A percentile compares a stretch with the other conserved stretches of the same genome.
phyloP scores from a whole-genome alignment of 371 early-diverging fungal species.

The Mortierella sp. region DNA sequence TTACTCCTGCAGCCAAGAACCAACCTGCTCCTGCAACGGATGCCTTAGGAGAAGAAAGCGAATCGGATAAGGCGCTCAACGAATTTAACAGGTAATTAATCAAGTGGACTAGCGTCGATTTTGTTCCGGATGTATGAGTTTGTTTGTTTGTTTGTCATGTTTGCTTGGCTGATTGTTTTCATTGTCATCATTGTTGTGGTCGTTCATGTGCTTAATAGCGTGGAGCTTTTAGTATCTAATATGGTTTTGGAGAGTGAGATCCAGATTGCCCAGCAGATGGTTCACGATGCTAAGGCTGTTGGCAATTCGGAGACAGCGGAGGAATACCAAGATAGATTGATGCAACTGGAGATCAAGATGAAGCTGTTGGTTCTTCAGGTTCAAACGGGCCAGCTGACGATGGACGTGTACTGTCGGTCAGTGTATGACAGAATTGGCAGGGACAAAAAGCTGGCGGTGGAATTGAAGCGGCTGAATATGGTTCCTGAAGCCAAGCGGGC shows the following conservation, averaged over 20 bases:
- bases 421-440: constrained; percentile 70
- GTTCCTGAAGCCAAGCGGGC: constrained; percentile 81
- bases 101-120: neutral
- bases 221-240: constrained; percentile 83
- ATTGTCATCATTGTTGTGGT: neutral
- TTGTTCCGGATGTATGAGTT: neutral
- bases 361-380: constrained; percentile 86
- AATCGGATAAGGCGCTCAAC: constrained; percentile 58
- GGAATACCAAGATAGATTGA: constrained; percentile 75
- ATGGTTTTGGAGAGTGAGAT: constrained; percentile 86
- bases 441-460: constrained; percentile 77
- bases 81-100: constrained; percentile 65
- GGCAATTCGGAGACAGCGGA: constrained; percentile 65
- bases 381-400: constrained; percentile 82
- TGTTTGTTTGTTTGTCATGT: neutral
- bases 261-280: constrained; percentile 61
- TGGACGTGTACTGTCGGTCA: constrained; percentile 75
- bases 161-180: neutral
- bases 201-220: constrained; percentile 57
- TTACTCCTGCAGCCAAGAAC: neutral
- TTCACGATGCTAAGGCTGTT: constrained; percentile 63
- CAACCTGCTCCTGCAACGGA: constrained; percentile 8
- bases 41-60: constrained; percentile 26
- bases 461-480: constrained; percentile 76
- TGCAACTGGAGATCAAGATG: constrained; percentile 83